Percentiles rank a stretch among this genome's conserved stretches.
Evolutionary conservation across 1,284 basidiomycete genomes (phyloP).

Genomic region (Coriolopsis trogii): DNA sequence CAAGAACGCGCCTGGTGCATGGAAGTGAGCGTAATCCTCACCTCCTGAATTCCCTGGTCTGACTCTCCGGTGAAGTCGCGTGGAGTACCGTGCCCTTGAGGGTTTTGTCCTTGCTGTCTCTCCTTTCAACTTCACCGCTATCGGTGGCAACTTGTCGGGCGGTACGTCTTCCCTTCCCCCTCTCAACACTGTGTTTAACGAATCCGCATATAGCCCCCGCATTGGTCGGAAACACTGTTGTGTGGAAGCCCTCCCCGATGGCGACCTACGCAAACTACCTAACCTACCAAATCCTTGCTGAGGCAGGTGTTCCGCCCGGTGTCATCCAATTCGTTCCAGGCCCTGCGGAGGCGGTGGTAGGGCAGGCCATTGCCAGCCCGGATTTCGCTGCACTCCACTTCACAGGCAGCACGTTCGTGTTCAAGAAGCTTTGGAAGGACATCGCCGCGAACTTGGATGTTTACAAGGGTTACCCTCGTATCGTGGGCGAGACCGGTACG

Average conservation of each 20-base stretch:
- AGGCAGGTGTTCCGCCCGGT: slow-evolving; percentile 92
- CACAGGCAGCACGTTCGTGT: slow-evolving; percentile 94
- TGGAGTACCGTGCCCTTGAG: slow-evolving; percentile 95
- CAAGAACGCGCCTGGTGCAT: slow-evolving; percentile 84
- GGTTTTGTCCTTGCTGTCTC: slow-evolving; percentile 98
- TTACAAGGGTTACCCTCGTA: slow-evolving; percentile 89
- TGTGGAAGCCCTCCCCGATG: slow-evolving; percentile 98
- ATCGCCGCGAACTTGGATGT: slow-evolving; percentile 87
- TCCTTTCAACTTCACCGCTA: slow-evolving; percentile 99
- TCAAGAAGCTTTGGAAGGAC: slow-evolving; percentile 96
- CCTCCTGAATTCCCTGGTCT: neutral
- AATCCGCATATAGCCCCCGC: slow-evolving; percentile 67
- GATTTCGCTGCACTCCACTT: slow-evolving; percentile 93
- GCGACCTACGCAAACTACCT: slow-evolving; percentile 97
- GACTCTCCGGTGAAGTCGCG: slow-evolving; percentile 58
- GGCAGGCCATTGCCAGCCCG: slow-evolving; percentile 79
- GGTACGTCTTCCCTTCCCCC: slow-evolving; percentile 42
- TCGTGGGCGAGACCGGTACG: slow-evolving; percentile 88
- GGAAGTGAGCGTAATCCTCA: slow-evolving; percentile 74
- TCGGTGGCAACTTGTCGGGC: slow-evolving; percentile 89
- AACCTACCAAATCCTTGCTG: slow-evolving; percentile 87
- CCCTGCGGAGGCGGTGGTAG: slow-evolving; percentile 79
- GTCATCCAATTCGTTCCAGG: slow-evolving; percentile 98
- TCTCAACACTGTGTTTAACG: neutral
- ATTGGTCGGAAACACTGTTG: slow-evolving; percentile 91